A percentile compares a stretch with the other conserved stretches of the same genome.
Conservation (phyloP, 345 rosid genomes). For the Excoecaria cochinchinensis region DNA sequence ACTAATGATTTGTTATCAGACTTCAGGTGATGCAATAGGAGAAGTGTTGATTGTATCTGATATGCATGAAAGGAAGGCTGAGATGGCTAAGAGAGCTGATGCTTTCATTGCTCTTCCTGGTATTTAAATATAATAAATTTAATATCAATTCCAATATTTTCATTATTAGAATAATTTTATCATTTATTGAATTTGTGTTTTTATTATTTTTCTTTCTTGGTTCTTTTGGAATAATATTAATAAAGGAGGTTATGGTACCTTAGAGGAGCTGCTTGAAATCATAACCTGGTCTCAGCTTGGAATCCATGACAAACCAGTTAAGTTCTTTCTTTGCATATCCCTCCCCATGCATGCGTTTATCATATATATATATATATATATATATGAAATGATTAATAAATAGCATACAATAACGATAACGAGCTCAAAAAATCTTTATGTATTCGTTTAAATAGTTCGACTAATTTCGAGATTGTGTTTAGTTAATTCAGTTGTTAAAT, state of each 20-base stretch:
- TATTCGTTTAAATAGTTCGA: too few species aligned
- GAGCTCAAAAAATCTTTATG: too few species aligned
- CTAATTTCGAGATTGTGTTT: too few species aligned
- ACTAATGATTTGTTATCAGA: constrained; percentile 17
- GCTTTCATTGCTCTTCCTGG: constrained; percentile 51
- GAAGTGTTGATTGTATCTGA: constrained; percentile 38
- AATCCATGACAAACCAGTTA: constrained; percentile 58
- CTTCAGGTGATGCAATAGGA: constrained; percentile 37
- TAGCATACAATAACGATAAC: too few species aligned
- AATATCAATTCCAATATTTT: too few species aligned
- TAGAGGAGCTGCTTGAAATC: constrained; percentile 61
- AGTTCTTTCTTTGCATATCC: background rate
- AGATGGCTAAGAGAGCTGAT: constrained; percentile 40
- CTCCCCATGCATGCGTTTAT: too few species aligned
- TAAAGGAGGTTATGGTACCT: constrained; percentile 64
- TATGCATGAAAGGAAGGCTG: constrained; percentile 48
- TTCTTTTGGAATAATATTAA: background rate
- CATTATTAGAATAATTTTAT: too few species aligned
- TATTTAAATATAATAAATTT: background rate
- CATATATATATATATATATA: too few species aligned
- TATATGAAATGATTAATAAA: too few species aligned
- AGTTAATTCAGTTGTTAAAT: too few species aligned
- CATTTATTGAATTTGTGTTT: background rate
- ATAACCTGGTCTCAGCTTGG: constrained; percentile 68
- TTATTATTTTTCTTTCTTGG: background rate